Percentiles rank a stretch among this genome's conserved stretches.
Evolutionary conservation across 2,329 filamentous ascomycete genomes (phyloP).

Genomic region (Laburnicola sp.): DNA sequence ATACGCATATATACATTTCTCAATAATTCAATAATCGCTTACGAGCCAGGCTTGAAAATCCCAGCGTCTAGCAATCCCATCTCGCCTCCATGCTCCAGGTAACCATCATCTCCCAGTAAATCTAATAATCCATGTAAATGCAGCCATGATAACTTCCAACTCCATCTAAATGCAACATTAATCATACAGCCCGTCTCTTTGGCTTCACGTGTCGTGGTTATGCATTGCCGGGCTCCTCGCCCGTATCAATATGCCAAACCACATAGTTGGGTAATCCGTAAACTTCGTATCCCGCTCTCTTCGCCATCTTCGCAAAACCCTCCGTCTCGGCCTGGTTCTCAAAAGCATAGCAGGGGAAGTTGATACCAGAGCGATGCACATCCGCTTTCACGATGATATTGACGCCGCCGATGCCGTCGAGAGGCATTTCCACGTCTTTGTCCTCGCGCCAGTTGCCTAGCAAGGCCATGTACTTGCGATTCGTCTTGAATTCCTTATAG

Average conservation of each 20-base stretch:
- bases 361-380: conserved; percentile 94
- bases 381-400: conserved; percentile 98
- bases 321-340: conserved; percentile 99
- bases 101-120: not conserved
- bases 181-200: not conserved
- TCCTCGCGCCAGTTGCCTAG: conserved; percentile 93
- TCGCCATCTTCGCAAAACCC: conserved; percentile 98
- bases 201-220: conserved; percentile 6
- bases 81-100: too few species aligned
- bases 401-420: conserved; percentile 95
- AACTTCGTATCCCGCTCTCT: conserved; percentile 89
- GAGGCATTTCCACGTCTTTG: conserved; percentile 87
- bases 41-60: too few species aligned
- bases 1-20: too few species aligned
- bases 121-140: not conserved
- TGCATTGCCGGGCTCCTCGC: conserved; percentile 86
- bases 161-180: not conserved
- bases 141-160: not conserved
- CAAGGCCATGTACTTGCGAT: conserved; percentile 82
- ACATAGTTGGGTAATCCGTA: conserved; percentile 95
- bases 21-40: too few species aligned
- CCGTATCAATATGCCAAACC: conserved; percentile 97
- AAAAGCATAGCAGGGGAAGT: conserved; percentile 95
- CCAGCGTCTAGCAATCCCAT: too few species aligned
- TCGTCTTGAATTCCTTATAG: conserved; percentile 91